Conservation (phyloP, 75 land plant genomes). For the Pinus tabuliformis region DNA sequence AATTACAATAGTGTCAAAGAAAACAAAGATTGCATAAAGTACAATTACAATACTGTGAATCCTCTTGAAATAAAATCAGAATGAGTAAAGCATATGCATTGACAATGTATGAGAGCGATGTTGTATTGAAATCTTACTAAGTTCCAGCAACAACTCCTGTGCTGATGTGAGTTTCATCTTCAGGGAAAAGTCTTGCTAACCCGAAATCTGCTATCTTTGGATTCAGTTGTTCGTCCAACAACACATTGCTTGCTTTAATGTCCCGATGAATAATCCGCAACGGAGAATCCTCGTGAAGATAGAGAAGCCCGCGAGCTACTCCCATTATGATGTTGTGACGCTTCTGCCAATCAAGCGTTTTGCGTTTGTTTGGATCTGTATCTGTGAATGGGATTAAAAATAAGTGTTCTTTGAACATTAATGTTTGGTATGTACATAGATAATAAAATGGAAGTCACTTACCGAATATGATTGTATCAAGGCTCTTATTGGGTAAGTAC, state of each 20-base stretch:
- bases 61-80: no score
- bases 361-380: not conserved
- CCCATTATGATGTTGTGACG: not conserved
- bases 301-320: not conserved
- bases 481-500: conserved; percentile 28
- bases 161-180: conserved; percentile 3
- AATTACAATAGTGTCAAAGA: no score
- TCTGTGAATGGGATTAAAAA: no score
- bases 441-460: not conserved
- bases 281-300: not conserved
- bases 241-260: no score
- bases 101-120: no score
- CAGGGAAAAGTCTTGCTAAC: conserved; percentile 11
- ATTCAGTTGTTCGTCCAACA: not conserved
- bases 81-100: no score
- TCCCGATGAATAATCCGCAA: no score
- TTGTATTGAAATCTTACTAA: not conserved
- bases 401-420: no score
- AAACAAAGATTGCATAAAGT: no score
- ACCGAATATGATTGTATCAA: conserved; percentile 19
- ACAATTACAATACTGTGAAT: no score
- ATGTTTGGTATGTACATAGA: no score
- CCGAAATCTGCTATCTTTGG: conserved; percentile 25
- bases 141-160: conserved; percentile 15
- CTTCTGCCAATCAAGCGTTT: not conserved